These are phyloP conservation scores for Pelagophyceae sp. DNA, from an alignment of 352 stramenopile species.

Conservation along the genomic window DNA sequence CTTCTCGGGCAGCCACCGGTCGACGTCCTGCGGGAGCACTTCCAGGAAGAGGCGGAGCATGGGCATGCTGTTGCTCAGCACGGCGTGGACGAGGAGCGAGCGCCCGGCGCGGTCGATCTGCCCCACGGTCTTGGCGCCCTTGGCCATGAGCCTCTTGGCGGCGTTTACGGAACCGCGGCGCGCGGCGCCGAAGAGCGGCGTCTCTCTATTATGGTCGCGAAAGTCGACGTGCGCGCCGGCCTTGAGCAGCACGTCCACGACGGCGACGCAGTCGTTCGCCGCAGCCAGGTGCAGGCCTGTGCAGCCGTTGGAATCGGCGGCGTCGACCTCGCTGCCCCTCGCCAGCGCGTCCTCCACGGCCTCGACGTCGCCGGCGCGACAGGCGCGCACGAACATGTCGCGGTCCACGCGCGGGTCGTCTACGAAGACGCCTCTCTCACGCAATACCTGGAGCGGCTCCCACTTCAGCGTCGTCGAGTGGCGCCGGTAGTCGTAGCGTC, in stretches of 20 bases:
- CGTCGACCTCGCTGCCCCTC: constrained; percentile 16
- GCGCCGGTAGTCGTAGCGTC: constrained; percentile 20
- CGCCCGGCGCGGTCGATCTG: not conserved
- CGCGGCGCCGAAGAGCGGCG: constrained; percentile 6
- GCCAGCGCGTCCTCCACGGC: not conserved
- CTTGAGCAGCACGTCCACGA: constrained; percentile 2
- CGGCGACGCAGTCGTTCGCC: constrained; percentile 13
- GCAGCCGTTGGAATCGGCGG: constrained; percentile 9
- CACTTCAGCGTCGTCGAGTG: constrained; percentile 2
- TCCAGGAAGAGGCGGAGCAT: constrained; percentile 8
- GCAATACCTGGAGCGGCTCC: constrained; percentile 20
- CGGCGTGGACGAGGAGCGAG: constrained; percentile 3
- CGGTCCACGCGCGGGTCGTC: constrained; percentile 15
- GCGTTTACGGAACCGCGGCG: not conserved
- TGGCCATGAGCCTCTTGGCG: not conserved
- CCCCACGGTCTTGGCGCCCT: not conserved
- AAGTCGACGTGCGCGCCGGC: constrained; percentile 8
- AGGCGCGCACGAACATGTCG: constrained; percentile 17
- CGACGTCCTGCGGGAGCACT: not conserved
- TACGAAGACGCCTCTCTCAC: constrained; percentile 12
- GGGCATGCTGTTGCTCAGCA: not conserved
- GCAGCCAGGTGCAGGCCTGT: constrained; percentile 20
- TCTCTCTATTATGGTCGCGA: constrained; percentile 18
- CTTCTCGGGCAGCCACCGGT: not conserved
- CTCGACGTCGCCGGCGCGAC: not conserved